These are phyloP conservation scores for Lyophyllum atratum DNA, from an alignment of 768 basidiomycete genomes.

Conservation along the genomic window DNA sequence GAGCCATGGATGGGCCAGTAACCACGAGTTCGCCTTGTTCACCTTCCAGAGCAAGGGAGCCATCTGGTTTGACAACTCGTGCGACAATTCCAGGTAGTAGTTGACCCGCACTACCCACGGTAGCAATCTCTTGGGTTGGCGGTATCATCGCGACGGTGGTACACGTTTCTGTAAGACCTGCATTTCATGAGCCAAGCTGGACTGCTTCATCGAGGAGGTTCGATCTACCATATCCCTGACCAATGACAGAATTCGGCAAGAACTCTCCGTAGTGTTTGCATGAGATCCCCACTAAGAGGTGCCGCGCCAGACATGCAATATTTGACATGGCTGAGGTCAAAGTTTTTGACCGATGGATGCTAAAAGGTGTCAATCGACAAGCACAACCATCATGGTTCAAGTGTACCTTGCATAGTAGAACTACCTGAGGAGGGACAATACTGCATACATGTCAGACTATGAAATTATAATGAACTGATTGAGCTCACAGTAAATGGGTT, in stretches of 20 bases:
- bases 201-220: not conserved
- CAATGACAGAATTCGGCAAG: constrained; percentile 61
- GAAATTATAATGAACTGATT: not conserved
- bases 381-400: not conserved
- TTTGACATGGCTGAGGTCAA: constrained; percentile 54
- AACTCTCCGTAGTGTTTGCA: constrained; percentile 43
- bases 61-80: constrained; percentile 59
- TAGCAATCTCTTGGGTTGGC: constrained; percentile 43
- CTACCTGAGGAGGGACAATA: constrained; percentile 66
- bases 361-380: constrained; percentile 20
- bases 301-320: constrained; percentile 62
- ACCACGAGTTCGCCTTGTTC: constrained; percentile 67
- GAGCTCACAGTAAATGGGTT: constrained; percentile 55
- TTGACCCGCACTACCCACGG: constrained; percentile 57
- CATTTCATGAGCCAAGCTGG: not conserved
- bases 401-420: constrained; percentile 65
- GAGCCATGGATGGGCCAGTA: constrained; percentile 58
- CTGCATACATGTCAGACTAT: constrained; percentile 28
- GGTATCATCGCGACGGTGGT: constrained; percentile 53
- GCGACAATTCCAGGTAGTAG: constrained; percentile 59
- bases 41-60: constrained; percentile 53
- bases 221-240: constrained; percentile 61
- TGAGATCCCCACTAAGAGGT: constrained; percentile 60
- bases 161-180: constrained; percentile 67
- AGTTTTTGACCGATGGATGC: constrained; percentile 53